Percentiles rank a stretch among this genome's conserved stretches.
Evolutionary conservation across 768 basidiomycete species (phyloP).

Genomic region (Termitomyces sp.): DNA sequence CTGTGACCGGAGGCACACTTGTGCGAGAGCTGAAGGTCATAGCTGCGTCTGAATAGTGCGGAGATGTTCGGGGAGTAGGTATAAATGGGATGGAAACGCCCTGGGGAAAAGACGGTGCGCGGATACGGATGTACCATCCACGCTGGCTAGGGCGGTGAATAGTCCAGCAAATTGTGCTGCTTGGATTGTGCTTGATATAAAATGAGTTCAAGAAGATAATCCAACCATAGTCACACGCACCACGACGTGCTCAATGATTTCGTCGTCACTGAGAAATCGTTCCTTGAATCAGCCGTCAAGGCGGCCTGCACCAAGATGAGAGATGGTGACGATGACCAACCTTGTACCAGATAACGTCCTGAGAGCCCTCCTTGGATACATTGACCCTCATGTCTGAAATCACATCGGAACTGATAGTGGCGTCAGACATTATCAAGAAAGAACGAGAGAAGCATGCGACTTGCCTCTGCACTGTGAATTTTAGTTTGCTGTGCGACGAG

Average conservation of each 20-base stretch:
- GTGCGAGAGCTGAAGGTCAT: slow-evolving; percentile 51
- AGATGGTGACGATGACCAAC: slow-evolving; percentile 27
- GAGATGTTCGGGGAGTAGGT: slow-evolving; percentile 42
- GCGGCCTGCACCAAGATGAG: slow-evolving; percentile 1
- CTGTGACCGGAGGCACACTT: slow-evolving; percentile 20
- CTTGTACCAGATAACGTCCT: slow-evolving; percentile 70
- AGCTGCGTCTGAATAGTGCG: slow-evolving; percentile 46
- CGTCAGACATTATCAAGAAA: background rate
- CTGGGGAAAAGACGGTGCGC: slow-evolving; percentile 66
- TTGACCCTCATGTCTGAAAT: slow-evolving; percentile 65
- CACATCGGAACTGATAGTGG: slow-evolving; percentile 60
- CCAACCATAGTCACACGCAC: slow-evolving; percentile 33
- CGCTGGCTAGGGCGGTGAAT: slow-evolving; percentile 68
- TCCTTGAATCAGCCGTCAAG: slow-evolving; percentile 42
- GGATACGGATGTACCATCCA: slow-evolving; percentile 82
- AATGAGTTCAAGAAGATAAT: background rate
- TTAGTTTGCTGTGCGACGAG: slow-evolving; percentile 5
- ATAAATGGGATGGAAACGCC: slow-evolving; percentile 50
- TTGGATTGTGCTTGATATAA: slow-evolving; percentile 55
- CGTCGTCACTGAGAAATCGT: slow-evolving; percentile 64
- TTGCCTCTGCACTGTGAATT: slow-evolving; percentile 31
- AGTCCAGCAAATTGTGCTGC: slow-evolving; percentile 62
- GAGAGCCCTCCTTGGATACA: slow-evolving; percentile 51
- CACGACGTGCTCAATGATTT: slow-evolving; percentile 71
- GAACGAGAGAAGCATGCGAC: background rate